Conservation (phyloP, 306 rosid species). For the Ceratonia siliqua region DNA sequence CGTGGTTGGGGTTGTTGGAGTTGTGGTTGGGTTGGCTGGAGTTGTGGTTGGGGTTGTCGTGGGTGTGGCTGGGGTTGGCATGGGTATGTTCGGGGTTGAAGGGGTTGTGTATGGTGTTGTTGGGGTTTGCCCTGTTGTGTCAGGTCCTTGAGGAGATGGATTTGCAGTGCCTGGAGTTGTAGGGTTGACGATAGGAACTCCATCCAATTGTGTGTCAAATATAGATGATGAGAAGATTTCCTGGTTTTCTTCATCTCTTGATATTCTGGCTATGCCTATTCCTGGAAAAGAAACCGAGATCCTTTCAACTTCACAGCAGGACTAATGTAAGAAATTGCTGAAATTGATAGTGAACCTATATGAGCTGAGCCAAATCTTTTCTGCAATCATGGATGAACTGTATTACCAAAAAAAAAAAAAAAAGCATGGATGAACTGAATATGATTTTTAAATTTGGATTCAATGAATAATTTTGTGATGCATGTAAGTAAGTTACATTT, state of each 20-base stretch:
- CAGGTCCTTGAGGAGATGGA: constrained; percentile 58
- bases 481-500: background rate
- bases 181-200: constrained; percentile 74
- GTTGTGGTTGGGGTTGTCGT: constrained; percentile 32
- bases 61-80: constrained; percentile 31
- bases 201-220: constrained; percentile 46
- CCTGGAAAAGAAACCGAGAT: constrained; percentile 56
- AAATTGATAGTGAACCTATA: background rate
- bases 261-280: constrained; percentile 43
- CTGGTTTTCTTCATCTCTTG: constrained; percentile 45
- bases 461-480: background rate
- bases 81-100: constrained; percentile 37
- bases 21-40: constrained; percentile 32
- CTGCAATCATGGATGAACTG: background rate
- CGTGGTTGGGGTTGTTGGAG: constrained; percentile 40
- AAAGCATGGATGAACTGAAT: constrained; percentile 11
- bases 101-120: constrained; percentile 42
- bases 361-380: background rate
- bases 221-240: constrained; percentile 51
- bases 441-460: background rate
- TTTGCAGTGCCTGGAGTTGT: constrained; percentile 61
- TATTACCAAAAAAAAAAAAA: too few relatives aligned
- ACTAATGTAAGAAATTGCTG: background rate
- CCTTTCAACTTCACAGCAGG: constrained; percentile 11
- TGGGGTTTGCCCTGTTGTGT: constrained; percentile 40